Conservation (phyloP, 371 early-diverging fungal genomes). For the Mucor racemosus region DNA sequence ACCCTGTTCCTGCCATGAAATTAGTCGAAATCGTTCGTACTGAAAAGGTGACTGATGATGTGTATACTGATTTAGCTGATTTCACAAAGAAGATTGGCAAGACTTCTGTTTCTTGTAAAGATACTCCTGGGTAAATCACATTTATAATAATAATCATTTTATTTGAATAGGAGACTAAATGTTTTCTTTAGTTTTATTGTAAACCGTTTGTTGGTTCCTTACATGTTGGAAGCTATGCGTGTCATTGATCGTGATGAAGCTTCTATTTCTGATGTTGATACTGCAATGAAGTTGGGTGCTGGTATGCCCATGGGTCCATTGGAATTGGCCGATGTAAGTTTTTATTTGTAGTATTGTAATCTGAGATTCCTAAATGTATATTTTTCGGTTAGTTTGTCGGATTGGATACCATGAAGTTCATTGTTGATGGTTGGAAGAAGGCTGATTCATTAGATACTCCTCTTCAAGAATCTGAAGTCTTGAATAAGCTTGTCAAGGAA, state of each 20-base stretch:
- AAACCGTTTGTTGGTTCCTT: slow-evolving; percentile 95
- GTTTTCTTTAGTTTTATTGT: slow-evolving; percentile 80
- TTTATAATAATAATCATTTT: background rate
- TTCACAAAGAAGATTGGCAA: slow-evolving; percentile 82
- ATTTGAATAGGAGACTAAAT: background rate
- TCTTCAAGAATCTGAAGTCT: slow-evolving; percentile 65
- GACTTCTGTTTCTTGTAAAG: slow-evolving; percentile 92
- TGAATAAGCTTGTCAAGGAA: slow-evolving; percentile 78
- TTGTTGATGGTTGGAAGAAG: slow-evolving; percentile 88
- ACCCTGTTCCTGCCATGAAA: slow-evolving; percentile 98
- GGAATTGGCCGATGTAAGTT: slow-evolving; percentile 86
- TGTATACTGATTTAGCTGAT: slow-evolving; percentile 63
- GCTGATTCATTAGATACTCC: slow-evolving; percentile 74
- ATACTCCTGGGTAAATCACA: slow-evolving; percentile 88
- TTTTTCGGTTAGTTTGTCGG: slow-evolving; percentile 79
- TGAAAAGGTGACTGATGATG: slow-evolving; percentile 61
- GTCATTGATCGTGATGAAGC: slow-evolving; percentile 93
- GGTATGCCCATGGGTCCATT: slow-evolving; percentile 99
- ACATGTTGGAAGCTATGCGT: slow-evolving; percentile 93
- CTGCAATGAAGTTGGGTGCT: slow-evolving; percentile 97
- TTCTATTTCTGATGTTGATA: slow-evolving; percentile 86
- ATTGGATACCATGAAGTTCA: slow-evolving; percentile 94
- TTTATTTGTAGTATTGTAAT: background rate
- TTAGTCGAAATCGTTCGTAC: slow-evolving; percentile 93
- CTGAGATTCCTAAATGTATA: background rate